Evolutionary conservation across 108 stramenopile genomes (phyloP), one percentile per base, ranked within the genome.

Genomic region (Conticribra guillardii): DNA sequence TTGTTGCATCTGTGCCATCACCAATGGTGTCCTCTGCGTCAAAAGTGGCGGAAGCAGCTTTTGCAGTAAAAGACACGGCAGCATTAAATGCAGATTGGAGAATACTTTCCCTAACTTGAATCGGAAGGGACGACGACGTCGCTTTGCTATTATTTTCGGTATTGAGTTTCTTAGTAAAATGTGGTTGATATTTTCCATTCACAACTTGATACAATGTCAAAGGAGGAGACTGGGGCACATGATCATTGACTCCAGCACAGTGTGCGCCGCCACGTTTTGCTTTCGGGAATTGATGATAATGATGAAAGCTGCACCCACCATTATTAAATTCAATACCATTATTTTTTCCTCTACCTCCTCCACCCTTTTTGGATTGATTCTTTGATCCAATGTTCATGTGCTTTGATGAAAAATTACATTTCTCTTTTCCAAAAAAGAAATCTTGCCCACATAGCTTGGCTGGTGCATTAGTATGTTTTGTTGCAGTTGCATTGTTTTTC

Each of bases 241-340:
- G 18, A 19, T 44, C 4, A 14, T 4, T 21, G 8, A 50, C 18
- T 47, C 21, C 16, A 0, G 67, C 30, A 11, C 11, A 31, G 22
- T 33, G 31, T 24, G 27, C 5, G 19, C 16, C 9, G 22, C 52
- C 47, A 33, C 19, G 1, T 26, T 69, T 76, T 1, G 60, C 53
- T 51, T 70, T 78, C 2, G 76, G 69, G 22, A 78, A 64, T 44
- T 78, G 76, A 71, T 70, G 69, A 66, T 71, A 78, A 47, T 78
- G 76, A 21, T 23, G 53, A 4, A 78, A 30, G 24, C 26, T 44
- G 33, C 76, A 78, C 15, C 62, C 46, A 27, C 62, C 67, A 14
- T 65, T 57, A 22, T 52, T 61, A 18, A 7, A 29, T 23, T 44
- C 60, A 7, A 67, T 54, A 21, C 66, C 59, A 37, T 52, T 49